Base-by-base conservation (phyloP, 768 basidiomycete species). In the Suillus hirtellus region DNA sequence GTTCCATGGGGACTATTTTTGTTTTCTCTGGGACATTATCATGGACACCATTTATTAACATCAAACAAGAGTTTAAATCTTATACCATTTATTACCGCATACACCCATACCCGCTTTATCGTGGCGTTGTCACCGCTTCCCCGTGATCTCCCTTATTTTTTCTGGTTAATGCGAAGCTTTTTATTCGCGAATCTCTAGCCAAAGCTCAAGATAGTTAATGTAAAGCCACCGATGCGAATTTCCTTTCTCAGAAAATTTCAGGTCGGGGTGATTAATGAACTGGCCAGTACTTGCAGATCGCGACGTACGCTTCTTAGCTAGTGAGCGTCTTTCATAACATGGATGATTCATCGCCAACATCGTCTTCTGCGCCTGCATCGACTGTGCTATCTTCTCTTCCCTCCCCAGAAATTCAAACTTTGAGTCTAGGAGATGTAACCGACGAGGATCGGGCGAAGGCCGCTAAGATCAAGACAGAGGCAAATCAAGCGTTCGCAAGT, bases 401-500 rank as follows among this genome's bases (percentile, higher is more conserved):
- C 31, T 89, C 89, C 17, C 87, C 89, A 4, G 79, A 85, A 62
- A 73, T 89, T 21, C 76, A 82, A 52, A 78, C 80, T 5, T 77
- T 90, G 37, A 78, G 72, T 34, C 70, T 89, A 52, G 76, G 75
- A 63, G 83, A 84, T 65, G 83, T 94, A 58, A 86, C 92, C 0
- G 89, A 91, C 43, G 82, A 88, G 64, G 89, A 92, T 67, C 87
- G 80, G 70, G 81, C 81, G 42, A 83, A 85, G 69, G 93, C 95
- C 2, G 76, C 82, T 7, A 81, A 81, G 68, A 73, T 97, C 63
- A 99, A 99, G 77, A 84, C 81, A 8, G 82, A 89, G 65, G 97
- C 96, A 11, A 99, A 99, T 80, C 88, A 88, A 70, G 90, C 93
- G 4, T 99, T 98, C 70, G 77, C 80, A 54, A 79, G 92, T 90